phyloP scores from a whole-genome alignment of 2,329 filamentous ascomycete species.

The Diplocarpon mali region DNA sequence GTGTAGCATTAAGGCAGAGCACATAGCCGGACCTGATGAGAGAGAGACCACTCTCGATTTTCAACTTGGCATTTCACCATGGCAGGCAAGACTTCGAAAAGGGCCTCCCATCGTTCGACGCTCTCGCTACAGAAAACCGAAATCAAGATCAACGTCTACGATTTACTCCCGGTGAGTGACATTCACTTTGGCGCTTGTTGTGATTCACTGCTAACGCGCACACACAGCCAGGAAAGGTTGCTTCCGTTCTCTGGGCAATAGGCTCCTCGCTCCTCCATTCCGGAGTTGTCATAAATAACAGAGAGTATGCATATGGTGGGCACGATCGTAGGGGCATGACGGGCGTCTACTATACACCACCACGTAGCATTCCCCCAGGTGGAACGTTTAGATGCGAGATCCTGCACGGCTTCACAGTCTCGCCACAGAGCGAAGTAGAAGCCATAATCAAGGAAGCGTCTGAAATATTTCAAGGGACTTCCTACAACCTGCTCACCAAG shows the following conservation, averaged over 20 bases:
- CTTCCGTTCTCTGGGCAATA: conserved; percentile 66
- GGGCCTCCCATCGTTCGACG: conserved; percentile 47
- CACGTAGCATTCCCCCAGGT: conserved; percentile 60
- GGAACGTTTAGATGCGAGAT: conserved; percentile 67
- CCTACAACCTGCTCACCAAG: conserved; percentile 70
- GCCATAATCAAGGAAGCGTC: conserved; percentile 56
- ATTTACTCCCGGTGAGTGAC: conserved; percentile 53
- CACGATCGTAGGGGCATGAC: conserved; percentile 61
- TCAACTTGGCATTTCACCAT: no score
- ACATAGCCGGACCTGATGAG: no score
- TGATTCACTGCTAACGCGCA: background rate
- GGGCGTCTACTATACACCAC: conserved; percentile 75
- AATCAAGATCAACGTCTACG: conserved; percentile 67
- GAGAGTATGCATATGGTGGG: conserved; percentile 77
- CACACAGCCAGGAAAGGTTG: conserved; percentile 56
- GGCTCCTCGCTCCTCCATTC: conserved; percentile 72
- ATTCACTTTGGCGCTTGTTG: background rate
- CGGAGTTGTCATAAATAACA: conserved; percentile 68
- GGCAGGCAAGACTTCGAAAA: conserved; percentile 18
- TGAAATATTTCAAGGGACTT: conserved; percentile 61
- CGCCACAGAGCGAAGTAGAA: conserved; percentile 58
- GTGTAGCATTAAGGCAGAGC: no score
- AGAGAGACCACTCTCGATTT: no score
- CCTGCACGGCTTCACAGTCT: conserved; percentile 68
- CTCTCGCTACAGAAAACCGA: conserved; percentile 62